phyloP scores from a whole-genome alignment of 2,329 filamentous ascomycete genomes.

The Colletotrichum sublineola region DNA sequence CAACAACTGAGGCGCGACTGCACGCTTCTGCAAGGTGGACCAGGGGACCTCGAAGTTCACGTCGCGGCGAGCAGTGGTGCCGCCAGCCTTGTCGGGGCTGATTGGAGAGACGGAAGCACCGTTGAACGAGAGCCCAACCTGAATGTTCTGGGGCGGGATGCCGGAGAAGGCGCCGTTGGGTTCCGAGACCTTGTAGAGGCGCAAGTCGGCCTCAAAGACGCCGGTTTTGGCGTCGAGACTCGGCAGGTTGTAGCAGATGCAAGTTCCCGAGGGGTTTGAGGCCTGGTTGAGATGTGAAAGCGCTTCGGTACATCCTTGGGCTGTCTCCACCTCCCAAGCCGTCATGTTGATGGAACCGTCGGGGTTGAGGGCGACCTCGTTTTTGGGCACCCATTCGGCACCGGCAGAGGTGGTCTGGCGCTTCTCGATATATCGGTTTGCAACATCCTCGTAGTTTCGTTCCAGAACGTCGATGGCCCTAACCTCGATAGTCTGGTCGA shows the following conservation, averaged over 20 bases:
- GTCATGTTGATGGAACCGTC: slow-evolving; percentile 66
- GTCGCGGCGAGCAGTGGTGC: slow-evolving; percentile 45
- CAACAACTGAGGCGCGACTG: slow-evolving; percentile 58
- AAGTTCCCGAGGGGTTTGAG: slow-evolving; percentile 81
- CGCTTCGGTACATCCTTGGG: slow-evolving; percentile 69
- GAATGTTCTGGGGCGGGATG: slow-evolving; percentile 65
- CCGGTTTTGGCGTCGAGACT: slow-evolving; percentile 76
- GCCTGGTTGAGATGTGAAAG: slow-evolving; percentile 69
- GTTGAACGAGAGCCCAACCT: slow-evolving; percentile 67
- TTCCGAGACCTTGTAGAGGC: slow-evolving; percentile 77
- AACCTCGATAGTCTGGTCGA: slow-evolving; percentile 49
- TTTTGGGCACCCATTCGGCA: slow-evolving; percentile 35
- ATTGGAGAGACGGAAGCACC: slow-evolving; percentile 66
- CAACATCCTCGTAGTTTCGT: slow-evolving; percentile 39
- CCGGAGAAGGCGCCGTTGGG: slow-evolving; percentile 67
- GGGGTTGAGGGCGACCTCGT: slow-evolving; percentile 52
- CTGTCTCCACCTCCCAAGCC: slow-evolving; percentile 67
- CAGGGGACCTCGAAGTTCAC: slow-evolving; percentile 23
- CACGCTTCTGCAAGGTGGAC: slow-evolving; percentile 37
- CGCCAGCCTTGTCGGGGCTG: slow-evolving; percentile 47
- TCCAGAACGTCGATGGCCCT: slow-evolving; percentile 43
- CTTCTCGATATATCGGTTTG: slow-evolving; percentile 44
- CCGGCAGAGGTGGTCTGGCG: slow-evolving; percentile 37
- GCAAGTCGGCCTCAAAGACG: slow-evolving; percentile 81
- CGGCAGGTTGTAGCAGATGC: slow-evolving; percentile 86